These are phyloP conservation scores for Scenedesmus sp. DNA, from an alignment of 163 green algal species.

Conservation along the genomic window DNA sequence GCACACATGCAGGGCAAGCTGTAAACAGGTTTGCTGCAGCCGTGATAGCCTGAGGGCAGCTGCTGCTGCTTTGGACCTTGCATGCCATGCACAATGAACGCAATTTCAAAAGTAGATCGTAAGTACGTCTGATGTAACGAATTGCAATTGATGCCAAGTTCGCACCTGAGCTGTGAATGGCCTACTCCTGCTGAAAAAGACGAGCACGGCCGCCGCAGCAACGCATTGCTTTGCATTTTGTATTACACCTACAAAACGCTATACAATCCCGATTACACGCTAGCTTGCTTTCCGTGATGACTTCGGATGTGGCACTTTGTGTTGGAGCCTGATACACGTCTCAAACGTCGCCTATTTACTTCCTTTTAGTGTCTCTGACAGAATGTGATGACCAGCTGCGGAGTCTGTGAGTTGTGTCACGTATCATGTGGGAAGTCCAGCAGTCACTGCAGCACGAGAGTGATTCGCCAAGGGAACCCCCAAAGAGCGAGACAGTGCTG, in stretches of 20 bases:
- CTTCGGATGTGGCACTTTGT: not conserved
- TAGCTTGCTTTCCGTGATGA: not conserved
- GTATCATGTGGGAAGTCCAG: not conserved
- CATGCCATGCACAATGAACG: not conserved
- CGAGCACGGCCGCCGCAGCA: constrained; percentile 43
- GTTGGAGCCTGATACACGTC: not conserved
- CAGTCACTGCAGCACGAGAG: not conserved
- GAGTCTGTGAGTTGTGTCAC: not conserved
- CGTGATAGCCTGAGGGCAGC: not conserved
- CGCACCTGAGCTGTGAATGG: not conserved
- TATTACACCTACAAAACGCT: not conserved
- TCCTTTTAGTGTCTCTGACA: not conserved
- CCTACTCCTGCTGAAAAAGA: not conserved
- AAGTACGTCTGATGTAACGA: not conserved
- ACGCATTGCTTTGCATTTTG: constrained; percentile 20
- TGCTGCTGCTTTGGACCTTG: not conserved
- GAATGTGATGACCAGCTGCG: not conserved
- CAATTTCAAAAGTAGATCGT: not conserved
- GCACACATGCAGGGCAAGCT: not conserved
- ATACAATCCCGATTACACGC: not conserved
- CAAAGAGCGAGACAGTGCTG: not conserved
- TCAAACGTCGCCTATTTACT: not conserved
- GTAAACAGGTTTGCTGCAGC: not conserved
- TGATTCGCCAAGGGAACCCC: not conserved
- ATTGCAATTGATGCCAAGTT: not conserved